Evolutionary conservation across 169 alveolate genomes (phyloP), one percentile per base, ranked within the genome.

Genomic region (Plasmodium falciparum): DNA sequence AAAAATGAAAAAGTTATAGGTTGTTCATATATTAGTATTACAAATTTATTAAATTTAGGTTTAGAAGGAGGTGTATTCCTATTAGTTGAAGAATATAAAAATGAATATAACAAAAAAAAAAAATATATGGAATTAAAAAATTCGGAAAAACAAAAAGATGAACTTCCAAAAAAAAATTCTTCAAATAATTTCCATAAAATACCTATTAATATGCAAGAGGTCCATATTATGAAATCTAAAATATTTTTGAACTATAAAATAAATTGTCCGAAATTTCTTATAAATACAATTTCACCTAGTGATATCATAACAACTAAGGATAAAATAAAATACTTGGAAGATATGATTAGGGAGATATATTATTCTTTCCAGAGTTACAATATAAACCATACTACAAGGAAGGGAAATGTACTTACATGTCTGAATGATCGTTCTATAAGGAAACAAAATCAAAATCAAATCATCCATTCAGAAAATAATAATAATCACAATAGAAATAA

Each of bases 1-100:
- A 86, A 61, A 20, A 72, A 86, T 73, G 70, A 72, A 17, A 86
- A 73, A 49, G 92, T 45, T 71, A 47, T 86, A 13, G 92, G 92
- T 2, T 86, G 17, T 54, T 86, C 92, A 26, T 50, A 72, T 86
- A 20, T 86, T 24, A 59, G 88, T 73, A 50, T 86, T n/a, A 86
- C 47, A 65, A 49, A 86, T 49, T 26, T 86, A 29, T 52, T 86
- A 62, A 24, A 22, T 17, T 59, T 74, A 61, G 92, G 92, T 9
- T 12, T 26, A 13, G 92, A 86, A 39, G 88, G 92, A 45, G 88
- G 92, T 2, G 45, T 86, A 20, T 86, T 86, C 66, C 15, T 86
- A 15, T 22, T 56, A 49, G 88, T 86, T 54, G 47, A 20, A 33
- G 73, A 86, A 49, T 15, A 47, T 49, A 58, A 49, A 70, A 83